Percentiles rank a stretch among this genome's conserved stretches.
Evolutionary conservation across 495 filamentous ascomycete genomes (phyloP).

Genomic region (Daldinia bambusicola): DNA sequence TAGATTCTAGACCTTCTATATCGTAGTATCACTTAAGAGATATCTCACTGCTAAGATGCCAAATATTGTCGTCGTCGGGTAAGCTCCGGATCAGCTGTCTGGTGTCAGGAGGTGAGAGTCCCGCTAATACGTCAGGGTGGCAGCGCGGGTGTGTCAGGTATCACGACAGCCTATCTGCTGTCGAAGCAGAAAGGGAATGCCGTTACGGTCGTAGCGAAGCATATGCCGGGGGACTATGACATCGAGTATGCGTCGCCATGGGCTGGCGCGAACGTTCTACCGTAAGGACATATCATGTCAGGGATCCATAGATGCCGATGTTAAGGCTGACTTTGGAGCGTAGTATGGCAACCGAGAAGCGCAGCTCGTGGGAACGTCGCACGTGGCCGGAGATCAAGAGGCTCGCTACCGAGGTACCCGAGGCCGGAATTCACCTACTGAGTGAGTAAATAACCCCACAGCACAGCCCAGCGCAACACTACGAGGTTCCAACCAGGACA

Average conservation of each 20-base stretch:
- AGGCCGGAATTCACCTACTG: conserved; percentile 91
- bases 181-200: conserved; percentile 72
- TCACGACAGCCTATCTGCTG: conserved; percentile 89
- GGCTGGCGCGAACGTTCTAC: conserved; percentile 93
- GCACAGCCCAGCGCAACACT: neutral
- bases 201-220: conserved; percentile 88
- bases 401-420: conserved; percentile 76
- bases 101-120: neutral
- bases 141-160: conserved; percentile 90
- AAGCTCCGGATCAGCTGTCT: conserved; percentile 41
- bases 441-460: conserved; percentile 55
- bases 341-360: conserved; percentile 52
- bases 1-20: neutral
- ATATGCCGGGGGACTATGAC: conserved; percentile 99
- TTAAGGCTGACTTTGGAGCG: conserved; percentile 6
- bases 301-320: too few species aligned
- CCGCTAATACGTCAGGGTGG: conserved; percentile 26
- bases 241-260: conserved; percentile 96
- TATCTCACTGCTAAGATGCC: conserved; percentile 39
- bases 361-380: conserved; percentile 68
- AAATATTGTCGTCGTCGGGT: conserved; percentile 75
- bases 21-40: neutral
- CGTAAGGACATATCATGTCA: conserved; percentile 62
- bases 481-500: neutral
- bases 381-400: conserved; percentile 74